Conservation (phyloP, 352 stramenopile species). For the Phytopythium ostracodes region DNA sequence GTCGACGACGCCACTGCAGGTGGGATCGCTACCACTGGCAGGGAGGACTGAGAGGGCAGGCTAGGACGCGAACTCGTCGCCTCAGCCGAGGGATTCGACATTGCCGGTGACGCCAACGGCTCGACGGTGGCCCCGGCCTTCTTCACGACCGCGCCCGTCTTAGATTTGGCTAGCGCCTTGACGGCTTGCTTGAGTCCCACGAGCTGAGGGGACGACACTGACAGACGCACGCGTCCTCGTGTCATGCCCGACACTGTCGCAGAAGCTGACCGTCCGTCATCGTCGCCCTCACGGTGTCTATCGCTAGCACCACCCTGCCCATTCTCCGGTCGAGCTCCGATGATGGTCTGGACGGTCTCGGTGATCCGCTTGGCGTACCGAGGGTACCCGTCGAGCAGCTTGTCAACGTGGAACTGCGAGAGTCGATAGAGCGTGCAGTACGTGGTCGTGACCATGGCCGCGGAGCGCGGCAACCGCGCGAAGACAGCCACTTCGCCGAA, state of each 20-base stretch:
- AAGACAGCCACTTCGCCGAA: constrained; percentile 69
- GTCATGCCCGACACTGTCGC: background rate
- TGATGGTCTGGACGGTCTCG: background rate
- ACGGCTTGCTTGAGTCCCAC: constrained; percentile 15
- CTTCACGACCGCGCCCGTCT: background rate
- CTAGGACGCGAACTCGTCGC: background rate
- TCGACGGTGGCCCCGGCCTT: background rate
- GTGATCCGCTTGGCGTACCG: constrained; percentile 35
- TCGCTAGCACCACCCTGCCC: no score
- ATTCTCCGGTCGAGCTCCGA: background rate
- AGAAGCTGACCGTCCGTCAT: background rate
- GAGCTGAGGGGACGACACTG: constrained; percentile 17
- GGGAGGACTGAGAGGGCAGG: background rate
- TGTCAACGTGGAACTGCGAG: constrained; percentile 42
- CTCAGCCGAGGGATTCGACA: no score
- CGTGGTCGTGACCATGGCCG: constrained; percentile 55
- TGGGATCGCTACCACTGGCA: background rate
- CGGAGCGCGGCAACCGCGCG: constrained; percentile 51
- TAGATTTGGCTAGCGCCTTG: background rate
- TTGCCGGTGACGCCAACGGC: background rate
- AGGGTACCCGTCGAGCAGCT: constrained; percentile 51
- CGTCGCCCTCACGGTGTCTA: background rate
- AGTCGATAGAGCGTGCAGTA: constrained; percentile 66
- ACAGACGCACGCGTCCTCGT: background rate
- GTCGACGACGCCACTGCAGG: background rate